phyloP scores from a whole-genome alignment of 1,284 basidiomycete genomes.

The Fistulinella cinereoalba region DNA sequence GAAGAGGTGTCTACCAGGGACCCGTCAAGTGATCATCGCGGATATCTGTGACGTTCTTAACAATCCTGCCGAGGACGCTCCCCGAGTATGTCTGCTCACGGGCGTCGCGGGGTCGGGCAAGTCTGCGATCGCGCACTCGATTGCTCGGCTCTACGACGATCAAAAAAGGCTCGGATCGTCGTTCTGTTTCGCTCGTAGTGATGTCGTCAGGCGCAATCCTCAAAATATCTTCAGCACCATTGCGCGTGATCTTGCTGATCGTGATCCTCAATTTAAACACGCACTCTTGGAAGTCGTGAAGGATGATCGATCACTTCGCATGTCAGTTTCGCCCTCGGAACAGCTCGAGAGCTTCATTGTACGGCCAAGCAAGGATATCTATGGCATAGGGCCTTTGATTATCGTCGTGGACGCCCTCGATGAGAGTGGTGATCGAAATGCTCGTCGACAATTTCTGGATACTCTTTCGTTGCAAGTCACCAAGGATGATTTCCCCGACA shows the following conservation, averaged over 20 bases:
- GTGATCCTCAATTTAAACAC: background rate
- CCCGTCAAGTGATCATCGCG: background rate
- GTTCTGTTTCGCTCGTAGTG: background rate
- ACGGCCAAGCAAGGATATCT: background rate
- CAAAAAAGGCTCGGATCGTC: background rate
- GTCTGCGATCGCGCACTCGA: background rate
- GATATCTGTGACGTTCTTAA: conserved; percentile 2
- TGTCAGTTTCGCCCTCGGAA: background rate
- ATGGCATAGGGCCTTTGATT: background rate
- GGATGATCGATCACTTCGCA: background rate
- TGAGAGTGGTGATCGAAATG: background rate
- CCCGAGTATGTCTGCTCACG: background rate
- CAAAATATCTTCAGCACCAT: background rate
- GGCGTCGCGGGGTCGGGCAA: background rate
- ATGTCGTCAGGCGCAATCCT: background rate
- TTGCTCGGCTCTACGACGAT: conserved; percentile 1
- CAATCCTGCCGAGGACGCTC: background rate
- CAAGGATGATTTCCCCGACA: background rate
- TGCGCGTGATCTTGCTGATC: background rate
- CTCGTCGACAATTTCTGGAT: background rate
- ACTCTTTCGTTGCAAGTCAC: background rate
- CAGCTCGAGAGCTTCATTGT: conserved; percentile 1
- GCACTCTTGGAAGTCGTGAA: background rate
- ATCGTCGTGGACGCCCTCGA: background rate
- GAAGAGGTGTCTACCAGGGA: background rate